These are phyloP conservation scores for Podospora pseudopauciseta DNA, from an alignment of 495 filamentous ascomycete genomes.

Conservation along the genomic window DNA sequence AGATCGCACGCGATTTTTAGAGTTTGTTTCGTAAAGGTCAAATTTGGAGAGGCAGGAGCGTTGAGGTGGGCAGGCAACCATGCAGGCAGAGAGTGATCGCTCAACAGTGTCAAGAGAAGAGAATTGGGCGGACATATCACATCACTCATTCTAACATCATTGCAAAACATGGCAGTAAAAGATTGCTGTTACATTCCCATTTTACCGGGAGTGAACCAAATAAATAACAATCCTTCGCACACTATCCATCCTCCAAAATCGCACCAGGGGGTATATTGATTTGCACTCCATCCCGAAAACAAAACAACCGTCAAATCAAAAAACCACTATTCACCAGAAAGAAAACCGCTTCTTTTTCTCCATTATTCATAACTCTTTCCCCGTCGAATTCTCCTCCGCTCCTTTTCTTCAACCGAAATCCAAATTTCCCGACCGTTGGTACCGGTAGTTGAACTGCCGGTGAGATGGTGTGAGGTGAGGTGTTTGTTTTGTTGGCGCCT, in stretches of 20 bases:
- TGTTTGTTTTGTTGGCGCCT: neutral
- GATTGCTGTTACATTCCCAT: neutral
- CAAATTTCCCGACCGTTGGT: neutral
- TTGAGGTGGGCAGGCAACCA: neutral
- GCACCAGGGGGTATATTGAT: slow-evolving; percentile 20
- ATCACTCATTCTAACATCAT: neutral
- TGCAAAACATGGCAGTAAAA: neutral
- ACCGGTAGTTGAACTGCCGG: neutral
- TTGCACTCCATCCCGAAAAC: slow-evolving; percentile 1
- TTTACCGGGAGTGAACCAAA: neutral
- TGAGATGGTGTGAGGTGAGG: neutral
- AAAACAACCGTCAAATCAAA: neutral
- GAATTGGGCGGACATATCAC: neutral
- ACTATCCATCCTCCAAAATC: neutral
- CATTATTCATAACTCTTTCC: neutral
- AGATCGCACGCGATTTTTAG: neutral
- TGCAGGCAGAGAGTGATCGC: neutral
- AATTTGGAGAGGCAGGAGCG: too few relatives aligned
- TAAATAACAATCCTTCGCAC: neutral
- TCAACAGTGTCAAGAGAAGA: too few relatives aligned
- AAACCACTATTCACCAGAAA: neutral
- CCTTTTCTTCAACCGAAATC: neutral
- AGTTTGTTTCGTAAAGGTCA: neutral
- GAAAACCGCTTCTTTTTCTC: neutral
- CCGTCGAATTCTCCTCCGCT: neutral